These are phyloP conservation scores for Apiotrichum montevideense DNA, from an alignment of 1,284 basidiomycete species.

Conservation along the genomic window DNA sequence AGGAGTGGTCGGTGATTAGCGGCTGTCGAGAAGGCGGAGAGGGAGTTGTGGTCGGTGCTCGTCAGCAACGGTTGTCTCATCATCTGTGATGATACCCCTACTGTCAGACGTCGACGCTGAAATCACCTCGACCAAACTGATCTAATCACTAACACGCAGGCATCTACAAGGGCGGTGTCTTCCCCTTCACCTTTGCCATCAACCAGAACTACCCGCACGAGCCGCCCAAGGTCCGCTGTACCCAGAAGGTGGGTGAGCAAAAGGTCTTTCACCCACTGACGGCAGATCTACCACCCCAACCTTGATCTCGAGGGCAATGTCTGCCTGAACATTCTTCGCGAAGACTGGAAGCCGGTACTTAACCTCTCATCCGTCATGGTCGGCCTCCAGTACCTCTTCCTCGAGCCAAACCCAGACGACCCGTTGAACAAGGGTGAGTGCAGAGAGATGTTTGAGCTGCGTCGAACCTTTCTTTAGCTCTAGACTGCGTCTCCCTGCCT, in stretches of 20 bases:
- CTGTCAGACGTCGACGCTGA: background rate
- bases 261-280: constrained; percentile 1
- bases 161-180: constrained; percentile 94
- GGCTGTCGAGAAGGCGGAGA: background rate
- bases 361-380: constrained; percentile 97
- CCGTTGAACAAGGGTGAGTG: constrained; percentile 90
- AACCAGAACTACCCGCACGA: constrained; percentile 99
- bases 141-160: constrained; percentile 53
- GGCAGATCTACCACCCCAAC: constrained; percentile 96
- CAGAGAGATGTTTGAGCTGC: background rate
- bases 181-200: constrained; percentile 90
- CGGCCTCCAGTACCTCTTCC: constrained; percentile 93
- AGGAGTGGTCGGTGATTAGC: background rate
- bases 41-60: background rate
- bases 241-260: constrained; percentile 65
- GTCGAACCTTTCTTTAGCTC: background rate
- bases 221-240: constrained; percentile 97
- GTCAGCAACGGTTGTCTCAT: too few relatives aligned
- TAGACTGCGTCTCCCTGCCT: background rate
- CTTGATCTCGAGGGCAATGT: constrained; percentile 96
- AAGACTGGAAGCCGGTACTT: constrained; percentile 98
- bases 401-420: constrained; percentile 98
- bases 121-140: background rate
- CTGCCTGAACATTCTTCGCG: constrained; percentile 92
- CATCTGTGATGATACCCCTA: too few relatives aligned